Percentiles rank a stretch among this genome's conserved stretches.
These are phyloP conservation scores for Chlorella sp. DNA, from an alignment of 139 green algal genomes.

Conservation along the genomic window DNA sequence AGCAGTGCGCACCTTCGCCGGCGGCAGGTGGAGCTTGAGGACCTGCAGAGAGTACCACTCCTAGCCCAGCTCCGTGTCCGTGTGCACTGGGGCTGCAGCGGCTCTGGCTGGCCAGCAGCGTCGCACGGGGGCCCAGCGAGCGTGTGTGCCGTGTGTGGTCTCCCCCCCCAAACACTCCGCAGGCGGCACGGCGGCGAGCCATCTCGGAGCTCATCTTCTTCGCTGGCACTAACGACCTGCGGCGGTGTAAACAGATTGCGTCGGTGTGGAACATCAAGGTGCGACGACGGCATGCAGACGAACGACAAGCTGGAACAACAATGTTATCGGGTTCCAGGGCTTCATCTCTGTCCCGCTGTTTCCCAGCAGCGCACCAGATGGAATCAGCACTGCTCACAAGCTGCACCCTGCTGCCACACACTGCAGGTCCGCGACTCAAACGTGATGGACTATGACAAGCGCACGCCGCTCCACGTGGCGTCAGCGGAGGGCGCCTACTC, in stretches of 20 bases:
- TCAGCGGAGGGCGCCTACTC: slow-evolving; percentile 67
- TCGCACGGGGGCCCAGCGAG: not conserved
- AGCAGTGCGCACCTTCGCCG: no score
- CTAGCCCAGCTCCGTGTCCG: not conserved
- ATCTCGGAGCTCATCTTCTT: slow-evolving; percentile 89
- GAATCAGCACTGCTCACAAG: not conserved
- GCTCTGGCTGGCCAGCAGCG: not conserved
- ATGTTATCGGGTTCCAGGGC: not conserved
- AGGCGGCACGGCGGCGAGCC: slow-evolving; percentile 69
- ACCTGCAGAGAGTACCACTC: not conserved
- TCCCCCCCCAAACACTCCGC: slow-evolving; percentile 9
- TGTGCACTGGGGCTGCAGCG: not conserved
- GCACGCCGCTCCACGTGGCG: slow-evolving; percentile 82
- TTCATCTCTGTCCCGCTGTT: not conserved
- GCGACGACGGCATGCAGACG: not conserved
- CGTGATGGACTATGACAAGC: slow-evolving; percentile 82
- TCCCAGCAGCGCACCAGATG: not conserved
- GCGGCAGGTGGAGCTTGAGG: no score
- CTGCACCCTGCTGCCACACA: no score
- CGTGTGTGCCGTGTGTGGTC: not conserved
- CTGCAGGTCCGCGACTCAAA: slow-evolving; percentile 56
- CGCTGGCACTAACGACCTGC: slow-evolving; percentile 69
- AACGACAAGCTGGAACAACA: not conserved
- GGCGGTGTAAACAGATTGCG: slow-evolving; percentile 62
- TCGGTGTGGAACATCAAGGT: slow-evolving; percentile 59